Conservation (phyloP, 192 early-diverging fungal species). For the Entophlyctis luteolus region DNA sequence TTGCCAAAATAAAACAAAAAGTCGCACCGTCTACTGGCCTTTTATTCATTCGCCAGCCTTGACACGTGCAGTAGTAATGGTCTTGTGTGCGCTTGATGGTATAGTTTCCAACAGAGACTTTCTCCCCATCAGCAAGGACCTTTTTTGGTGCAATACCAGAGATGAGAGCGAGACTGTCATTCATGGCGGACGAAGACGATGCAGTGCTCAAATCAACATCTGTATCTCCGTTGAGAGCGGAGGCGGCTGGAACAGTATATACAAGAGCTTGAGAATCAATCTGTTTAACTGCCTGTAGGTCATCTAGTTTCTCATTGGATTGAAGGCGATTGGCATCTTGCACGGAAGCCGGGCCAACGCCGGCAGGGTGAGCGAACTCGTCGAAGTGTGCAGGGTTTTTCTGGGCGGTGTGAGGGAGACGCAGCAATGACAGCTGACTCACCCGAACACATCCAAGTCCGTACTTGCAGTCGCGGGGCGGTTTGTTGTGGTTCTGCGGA, state of each 20-base stretch:
- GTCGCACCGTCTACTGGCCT: slow-evolving; percentile 35
- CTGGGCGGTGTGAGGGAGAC: background rate
- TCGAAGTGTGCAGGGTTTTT: slow-evolving; percentile 34
- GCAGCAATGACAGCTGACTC: background rate
- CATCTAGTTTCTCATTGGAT: background rate
- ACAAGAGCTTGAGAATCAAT: background rate
- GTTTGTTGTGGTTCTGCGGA: too few relatives aligned
- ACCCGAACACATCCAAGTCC: background rate
- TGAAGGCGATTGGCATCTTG: background rate
- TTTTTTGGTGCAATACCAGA: slow-evolving; percentile 29
- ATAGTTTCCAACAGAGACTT: slow-evolving; percentile 19
- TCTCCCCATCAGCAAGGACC: slow-evolving; percentile 37
- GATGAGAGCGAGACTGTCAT: slow-evolving; percentile 23
- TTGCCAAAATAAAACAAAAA: background rate
- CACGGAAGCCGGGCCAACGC: background rate
- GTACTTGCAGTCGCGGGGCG: background rate
- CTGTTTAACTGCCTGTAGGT: background rate
- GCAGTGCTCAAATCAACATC: background rate
- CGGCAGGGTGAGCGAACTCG: slow-evolving; percentile 22
- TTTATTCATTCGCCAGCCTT: slow-evolving; percentile 38
- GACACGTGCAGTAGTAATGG: slow-evolving; percentile 48
- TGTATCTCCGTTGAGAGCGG: background rate
- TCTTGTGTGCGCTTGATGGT: slow-evolving; percentile 40
- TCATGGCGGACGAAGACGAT: background rate
- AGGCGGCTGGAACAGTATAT: background rate